phyloP scores from a whole-genome alignment of 2,329 filamentous ascomycete genomes.

The Penicillium griseofulvum region DNA sequence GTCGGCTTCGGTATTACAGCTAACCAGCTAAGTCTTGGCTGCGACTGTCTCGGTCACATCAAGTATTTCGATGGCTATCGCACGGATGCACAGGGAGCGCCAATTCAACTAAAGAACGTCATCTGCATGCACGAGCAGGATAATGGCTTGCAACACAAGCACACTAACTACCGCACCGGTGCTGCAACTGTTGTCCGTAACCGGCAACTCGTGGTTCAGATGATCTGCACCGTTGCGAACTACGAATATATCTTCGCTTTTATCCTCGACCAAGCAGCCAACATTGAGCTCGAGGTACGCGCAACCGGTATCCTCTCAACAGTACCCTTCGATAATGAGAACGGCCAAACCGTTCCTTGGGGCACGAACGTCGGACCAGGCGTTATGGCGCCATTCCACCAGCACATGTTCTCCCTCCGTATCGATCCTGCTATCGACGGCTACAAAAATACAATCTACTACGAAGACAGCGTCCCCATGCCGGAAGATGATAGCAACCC shows the following conservation, averaged over 20 bases:
- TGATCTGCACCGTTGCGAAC: conserved; percentile 69
- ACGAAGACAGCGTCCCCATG: conserved; percentile 55
- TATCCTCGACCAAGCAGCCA: conserved; percentile 69
- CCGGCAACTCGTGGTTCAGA: conserved; percentile 65
- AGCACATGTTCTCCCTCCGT: conserved; percentile 71
- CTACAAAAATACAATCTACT: conserved; percentile 53
- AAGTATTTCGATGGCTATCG: conserved; percentile 63
- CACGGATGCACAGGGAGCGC: conserved; percentile 58
- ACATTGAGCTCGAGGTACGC: conserved; percentile 65
- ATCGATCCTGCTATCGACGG: conserved; percentile 63
- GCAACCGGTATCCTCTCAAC: conserved; percentile 68
- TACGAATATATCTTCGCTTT: conserved; percentile 74
- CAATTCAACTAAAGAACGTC: conserved; percentile 60
- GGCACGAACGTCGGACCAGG: conserved; percentile 69
- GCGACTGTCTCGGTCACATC: conserved; percentile 69
- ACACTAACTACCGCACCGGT: conserved; percentile 68
- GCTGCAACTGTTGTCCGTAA: conserved; percentile 63
- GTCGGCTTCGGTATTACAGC: conserved; percentile 65
- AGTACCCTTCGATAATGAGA: conserved; percentile 61
- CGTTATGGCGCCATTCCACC: conserved; percentile 68
- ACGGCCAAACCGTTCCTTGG: conserved; percentile 62
- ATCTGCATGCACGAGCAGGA: conserved; percentile 72
- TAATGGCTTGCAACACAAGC: conserved; percentile 67
- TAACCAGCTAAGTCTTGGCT: conserved; percentile 68
- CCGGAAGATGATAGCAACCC: conserved; percentile 59